Evolutionary conservation across 1,284 basidiomycete genomes (phyloP), one percentile per base, ranked within the genome.

Genomic region (Cystobasidium sp.): DNA sequence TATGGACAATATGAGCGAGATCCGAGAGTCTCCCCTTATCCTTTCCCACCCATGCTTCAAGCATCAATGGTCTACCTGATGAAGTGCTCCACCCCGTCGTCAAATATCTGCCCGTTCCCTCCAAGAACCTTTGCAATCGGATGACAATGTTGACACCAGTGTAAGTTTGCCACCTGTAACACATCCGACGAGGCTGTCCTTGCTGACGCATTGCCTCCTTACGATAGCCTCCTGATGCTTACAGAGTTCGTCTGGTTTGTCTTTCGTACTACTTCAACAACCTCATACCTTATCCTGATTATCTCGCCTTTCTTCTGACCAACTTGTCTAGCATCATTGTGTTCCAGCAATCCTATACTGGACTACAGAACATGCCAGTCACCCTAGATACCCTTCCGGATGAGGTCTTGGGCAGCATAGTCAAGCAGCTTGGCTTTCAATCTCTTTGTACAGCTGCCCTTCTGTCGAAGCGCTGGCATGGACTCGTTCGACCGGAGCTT

Each of bases 361-460:
- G 46, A n/a, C 14, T 49, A 49, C 46, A 7, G 9, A 56, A 9
- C 22, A 59, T 59, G 56, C 1, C 14, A 31, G 8, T 22, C 16
- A 49, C 64, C 12, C 31, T 51, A 44, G 18, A 9, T 14, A 52
- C 20, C 39, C 39, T 68, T 10, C 66, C 66, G 12, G 53, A 68
- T 31, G 66, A 58, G 53, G n/a, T 56, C 41, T 10, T 58, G 8
- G 22, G 44, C n/a, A 16, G 24, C 41, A 44, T 68, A 1, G 3
- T 56, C 31, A 43, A 44, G 14, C 53, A 68, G 39, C 53, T 68
- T 10, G 37, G 31, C 39, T 43, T 22, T 6, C 12, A n/a, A 12
- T 41, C 66, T 18, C 53, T 68, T 6, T 41, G 44, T n/a, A 3
- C 22, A 6, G 18, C 46, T 16, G 39, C 66, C 5, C 41, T 68